Conservation (phyloP, 108 stramenopile genomes). For the Stephanodiscus triporus region DNA sequence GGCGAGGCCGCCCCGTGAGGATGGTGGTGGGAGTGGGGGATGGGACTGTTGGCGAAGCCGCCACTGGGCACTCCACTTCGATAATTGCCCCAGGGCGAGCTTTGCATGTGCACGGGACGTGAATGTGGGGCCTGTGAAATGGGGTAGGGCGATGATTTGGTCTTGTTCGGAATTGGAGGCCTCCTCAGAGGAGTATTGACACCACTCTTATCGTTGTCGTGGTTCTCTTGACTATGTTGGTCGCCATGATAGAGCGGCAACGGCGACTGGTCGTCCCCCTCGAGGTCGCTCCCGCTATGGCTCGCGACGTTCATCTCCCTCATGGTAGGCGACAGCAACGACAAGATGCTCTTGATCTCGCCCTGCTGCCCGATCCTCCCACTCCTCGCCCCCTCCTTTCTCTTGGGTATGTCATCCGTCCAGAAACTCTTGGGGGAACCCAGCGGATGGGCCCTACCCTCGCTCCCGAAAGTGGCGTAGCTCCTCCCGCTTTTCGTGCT, state of each 20-base stretch:
- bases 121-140: slow-evolving; percentile 7
- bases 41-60: slow-evolving; percentile 43
- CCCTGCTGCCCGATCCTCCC: slow-evolving; percentile 41
- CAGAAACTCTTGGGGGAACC: slow-evolving; percentile 50
- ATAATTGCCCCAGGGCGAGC: slow-evolving; percentile 13
- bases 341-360: slow-evolving; percentile 52
- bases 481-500: slow-evolving; percentile 45
- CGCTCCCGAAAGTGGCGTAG: background rate
- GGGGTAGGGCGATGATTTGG: background rate
- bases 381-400: slow-evolving; percentile 35
- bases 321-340: slow-evolving; percentile 64
- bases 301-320: slow-evolving; percentile 38
- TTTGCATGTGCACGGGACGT: slow-evolving; percentile 12
- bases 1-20: slow-evolving; percentile 52
- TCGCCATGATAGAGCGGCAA: slow-evolving; percentile 67
- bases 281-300: slow-evolving; percentile 33
- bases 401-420: slow-evolving; percentile 38
- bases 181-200: slow-evolving; percentile 23
- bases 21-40: slow-evolving; percentile 51
- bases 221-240: slow-evolving; percentile 6
- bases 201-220: background rate
- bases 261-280: slow-evolving; percentile 46
- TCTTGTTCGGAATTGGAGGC: background rate
- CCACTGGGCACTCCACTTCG: slow-evolving; percentile 5
- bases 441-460: slow-evolving; percentile 26